Conservation (phyloP, 2,329 filamentous ascomycete species). For the Talaromyces marneffei region DNA sequence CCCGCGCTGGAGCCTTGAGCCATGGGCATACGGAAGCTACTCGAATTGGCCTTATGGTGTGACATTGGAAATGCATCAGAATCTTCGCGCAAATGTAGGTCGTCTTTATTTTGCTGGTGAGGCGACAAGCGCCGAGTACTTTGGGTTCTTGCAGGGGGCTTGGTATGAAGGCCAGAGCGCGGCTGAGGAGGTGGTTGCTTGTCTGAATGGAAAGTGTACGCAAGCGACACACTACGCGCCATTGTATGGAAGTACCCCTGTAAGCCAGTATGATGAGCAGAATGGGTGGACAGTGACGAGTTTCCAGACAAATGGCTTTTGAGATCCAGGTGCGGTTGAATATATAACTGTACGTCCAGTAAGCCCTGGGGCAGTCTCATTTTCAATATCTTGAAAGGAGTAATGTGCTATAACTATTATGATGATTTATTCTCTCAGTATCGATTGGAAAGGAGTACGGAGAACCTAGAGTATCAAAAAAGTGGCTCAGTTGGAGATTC, state of each 20-base stretch:
- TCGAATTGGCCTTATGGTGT: conserved; percentile 63
- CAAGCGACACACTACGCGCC: conserved; percentile 7
- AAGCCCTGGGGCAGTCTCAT: background rate
- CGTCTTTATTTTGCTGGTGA: conserved; percentile 62
- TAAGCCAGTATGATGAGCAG: conserved; percentile 5
- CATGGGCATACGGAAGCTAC: conserved; percentile 56
- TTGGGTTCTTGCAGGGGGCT: conserved; percentile 60
- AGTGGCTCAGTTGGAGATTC: no score
- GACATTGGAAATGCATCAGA: conserved; percentile 61
- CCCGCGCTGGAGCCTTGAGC: conserved; percentile 51
- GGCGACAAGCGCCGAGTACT: conserved; percentile 57
- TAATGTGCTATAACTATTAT: no score
- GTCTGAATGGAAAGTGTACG: conserved; percentile 10
- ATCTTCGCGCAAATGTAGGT: conserved; percentile 59
- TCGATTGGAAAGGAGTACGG: no score
- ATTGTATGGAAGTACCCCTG: conserved; percentile 6
- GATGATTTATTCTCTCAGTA: no score
- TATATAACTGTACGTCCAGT: background rate
- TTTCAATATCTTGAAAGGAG: background rate
- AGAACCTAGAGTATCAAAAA: no score
- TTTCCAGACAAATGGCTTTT: conserved; percentile 12
- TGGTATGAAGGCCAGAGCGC: conserved; percentile 53
- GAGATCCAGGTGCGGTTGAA: background rate
- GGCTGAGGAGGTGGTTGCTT: conserved; percentile 25
- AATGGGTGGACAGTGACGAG: conserved; percentile 15